These are phyloP conservation scores for Pseudogymnoascus sp. DNA, from an alignment of 2,329 filamentous ascomycete species.

Conservation along the genomic window DNA sequence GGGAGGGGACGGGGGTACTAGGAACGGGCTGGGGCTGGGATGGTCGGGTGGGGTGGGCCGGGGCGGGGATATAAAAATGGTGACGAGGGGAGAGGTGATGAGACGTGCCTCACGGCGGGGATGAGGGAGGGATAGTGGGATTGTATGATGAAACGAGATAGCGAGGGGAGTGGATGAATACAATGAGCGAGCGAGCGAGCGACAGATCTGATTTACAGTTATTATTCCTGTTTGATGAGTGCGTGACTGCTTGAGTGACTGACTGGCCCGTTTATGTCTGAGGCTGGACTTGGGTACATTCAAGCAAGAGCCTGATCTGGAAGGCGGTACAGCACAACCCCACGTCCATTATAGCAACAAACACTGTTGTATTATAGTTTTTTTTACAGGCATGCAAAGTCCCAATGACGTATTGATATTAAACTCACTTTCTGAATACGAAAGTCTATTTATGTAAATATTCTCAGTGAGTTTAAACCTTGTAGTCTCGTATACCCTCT, in stretches of 20 bases:
- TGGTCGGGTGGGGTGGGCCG: background rate
- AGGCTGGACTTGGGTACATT: background rate
- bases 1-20: background rate
- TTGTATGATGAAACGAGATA: slow-evolving; percentile 1
- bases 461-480: slow-evolving; percentile 33
- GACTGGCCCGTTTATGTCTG: background rate
- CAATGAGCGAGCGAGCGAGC: background rate
- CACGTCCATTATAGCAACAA: too few relatives aligned
- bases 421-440: background rate
- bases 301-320: background rate
- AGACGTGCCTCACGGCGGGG: background rate
- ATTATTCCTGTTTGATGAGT: background rate
- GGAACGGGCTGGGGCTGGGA: background rate
- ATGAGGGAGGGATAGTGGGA: background rate
- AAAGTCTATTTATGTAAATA: background rate
- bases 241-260: background rate
- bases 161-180: background rate
- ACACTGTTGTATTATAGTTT: background rate
- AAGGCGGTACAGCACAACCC: too few relatives aligned
- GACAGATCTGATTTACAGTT: background rate
- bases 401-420: background rate
- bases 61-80: background rate
- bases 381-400: background rate
- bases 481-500: slow-evolving; percentile 50
- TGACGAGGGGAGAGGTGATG: background rate